Base-by-base conservation (phyloP, 805 yeast genomes). In the Sungouiella thailandica region DNA sequence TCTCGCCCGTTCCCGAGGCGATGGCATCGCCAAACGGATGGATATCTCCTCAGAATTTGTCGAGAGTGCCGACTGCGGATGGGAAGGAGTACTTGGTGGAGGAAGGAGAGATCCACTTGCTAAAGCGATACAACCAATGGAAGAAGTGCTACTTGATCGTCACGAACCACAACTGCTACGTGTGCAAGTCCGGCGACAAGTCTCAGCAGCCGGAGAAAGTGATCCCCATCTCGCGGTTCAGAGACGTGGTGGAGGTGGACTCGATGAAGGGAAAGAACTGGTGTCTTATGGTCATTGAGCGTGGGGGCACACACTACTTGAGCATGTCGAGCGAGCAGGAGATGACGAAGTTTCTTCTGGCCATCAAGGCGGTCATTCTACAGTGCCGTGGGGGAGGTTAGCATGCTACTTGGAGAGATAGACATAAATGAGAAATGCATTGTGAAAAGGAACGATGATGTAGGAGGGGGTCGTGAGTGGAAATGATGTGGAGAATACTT, bases 241-340 rank as follows among this genome's bases (percentile, higher is more conserved):
- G 65, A 9, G 78, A 73, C 40, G 74, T 65, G 17, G 69, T 73
- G 22, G 79, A 74, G 42, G 46, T 72, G 18, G 78, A 74, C 36
- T 69, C 75, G 1, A 33, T 69, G 11, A 58, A 56, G 35, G 48
- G 68, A 14, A 70, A 65, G 41, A 41, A 41, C 25, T 70, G 63
- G 58, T 73, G 79, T 42, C 48, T 74, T 46, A 52, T 70, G 35
- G 52, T 74, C 12, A 70, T 74, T 24, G 68, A 77, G 0, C 68
- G 71, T 2, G 46, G 49, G 29, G 72, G 72, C 43, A 50, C 74
- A 31, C 43, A 69, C 11, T 43, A 74, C 19, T 60, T 74, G 35
- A 60, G 76, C 42, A 69, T 70, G 1, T 53, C 52, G 13, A 47
- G 53, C 13, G 78, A 72, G 43, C 70, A 64, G 10, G 76, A 70